A percentile compares a stretch with the other conserved stretches of the same genome.
Conservation (phyloP, 192 early-diverging fungal genomes). For the Thamnidium elegans region DNA sequence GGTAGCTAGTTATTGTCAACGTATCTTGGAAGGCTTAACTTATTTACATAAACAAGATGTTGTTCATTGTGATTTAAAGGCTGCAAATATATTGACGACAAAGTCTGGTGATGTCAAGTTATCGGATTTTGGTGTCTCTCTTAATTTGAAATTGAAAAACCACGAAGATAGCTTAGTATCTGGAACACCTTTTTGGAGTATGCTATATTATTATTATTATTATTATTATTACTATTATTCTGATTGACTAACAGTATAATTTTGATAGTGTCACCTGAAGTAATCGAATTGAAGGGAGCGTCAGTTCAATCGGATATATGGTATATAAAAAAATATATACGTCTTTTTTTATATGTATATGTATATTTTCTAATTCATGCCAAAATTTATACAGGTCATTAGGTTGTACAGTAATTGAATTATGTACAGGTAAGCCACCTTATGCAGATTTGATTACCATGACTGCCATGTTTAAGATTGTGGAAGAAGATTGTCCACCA, state of each 20-base stretch:
- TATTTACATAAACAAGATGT: conserved; percentile 88
- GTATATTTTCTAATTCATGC: too few species aligned
- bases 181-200: conserved; percentile 83
- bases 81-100: conserved; percentile 93
- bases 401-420: conserved; percentile 92
- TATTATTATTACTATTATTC: not conserved
- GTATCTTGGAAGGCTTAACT: conserved; percentile 86
- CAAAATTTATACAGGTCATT: conserved; percentile 54
- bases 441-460: conserved; percentile 83
- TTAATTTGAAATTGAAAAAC: conserved; percentile 71
- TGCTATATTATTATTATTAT: conserved; percentile 4
- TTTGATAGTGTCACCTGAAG: conserved; percentile 71
- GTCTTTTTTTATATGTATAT: not conserved
- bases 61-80: conserved; percentile 94
- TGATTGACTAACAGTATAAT: conserved; percentile 9
- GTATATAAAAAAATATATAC: conserved; percentile 33
- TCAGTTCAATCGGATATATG: conserved; percentile 91
- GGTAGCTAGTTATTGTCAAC: conserved; percentile 77
- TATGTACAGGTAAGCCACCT: conserved; percentile 90
- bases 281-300: conserved; percentile 91
- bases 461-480: conserved; percentile 91
- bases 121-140: conserved; percentile 94
- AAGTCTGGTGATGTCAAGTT: conserved; percentile 93
- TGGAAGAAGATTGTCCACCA: conserved; percentile 88
- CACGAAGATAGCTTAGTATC: conserved; percentile 65